A percentile compares a stretch with the other conserved stretches of the same genome.
Evolutionary conservation across 345 rosid genomes (phyloP).

Genomic region (Mercurialis annua): DNA sequence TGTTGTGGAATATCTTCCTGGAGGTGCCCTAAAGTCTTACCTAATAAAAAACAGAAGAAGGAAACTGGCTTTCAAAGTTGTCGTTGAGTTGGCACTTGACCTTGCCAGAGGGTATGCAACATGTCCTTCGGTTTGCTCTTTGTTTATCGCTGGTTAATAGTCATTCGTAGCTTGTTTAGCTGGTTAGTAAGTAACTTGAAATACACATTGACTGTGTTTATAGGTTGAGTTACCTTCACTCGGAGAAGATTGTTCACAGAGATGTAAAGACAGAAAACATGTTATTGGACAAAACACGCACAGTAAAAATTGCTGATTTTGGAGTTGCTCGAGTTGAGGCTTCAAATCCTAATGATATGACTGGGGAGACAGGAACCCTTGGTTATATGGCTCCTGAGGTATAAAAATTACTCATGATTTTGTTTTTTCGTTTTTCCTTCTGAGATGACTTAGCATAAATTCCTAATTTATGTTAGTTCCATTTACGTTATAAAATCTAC

Average conservation of each 20-base stretch:
- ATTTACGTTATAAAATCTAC: not conserved
- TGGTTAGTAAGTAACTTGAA: not conserved
- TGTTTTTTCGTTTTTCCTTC: not conserved
- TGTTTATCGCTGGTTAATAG: not conserved
- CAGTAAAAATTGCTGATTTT: slow-evolving; percentile 89
- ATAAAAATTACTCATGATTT: slow-evolving; percentile 14
- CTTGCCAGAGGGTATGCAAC: slow-evolving; percentile 86
- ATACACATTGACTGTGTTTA: slow-evolving; percentile 18
- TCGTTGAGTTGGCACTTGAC: slow-evolving; percentile 89
- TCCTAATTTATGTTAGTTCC: not conserved
- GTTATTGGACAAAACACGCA: slow-evolving; percentile 83
- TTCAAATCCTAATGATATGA: slow-evolving; percentile 98
- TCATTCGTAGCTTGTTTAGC: not conserved
- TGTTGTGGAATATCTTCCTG: slow-evolving; percentile 94
- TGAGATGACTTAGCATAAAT: not conserved
- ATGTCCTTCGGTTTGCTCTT: not conserved
- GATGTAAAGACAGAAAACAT: slow-evolving; percentile 99
- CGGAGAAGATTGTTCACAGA: slow-evolving; percentile 94
- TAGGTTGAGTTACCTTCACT: slow-evolving; percentile 95
- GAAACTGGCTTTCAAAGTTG: slow-evolving; percentile 89
- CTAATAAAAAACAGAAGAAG: slow-evolving; percentile 88
- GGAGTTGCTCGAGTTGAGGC: slow-evolving; percentile 99
- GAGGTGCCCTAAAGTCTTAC: slow-evolving; percentile 83
- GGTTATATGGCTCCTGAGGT: slow-evolving; percentile 99
- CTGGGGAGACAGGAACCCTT: slow-evolving; percentile 98